These are phyloP conservation scores for Cladosporium sp. DNA, from an alignment of 2,329 filamentous ascomycete genomes.

Conservation along the genomic window DNA sequence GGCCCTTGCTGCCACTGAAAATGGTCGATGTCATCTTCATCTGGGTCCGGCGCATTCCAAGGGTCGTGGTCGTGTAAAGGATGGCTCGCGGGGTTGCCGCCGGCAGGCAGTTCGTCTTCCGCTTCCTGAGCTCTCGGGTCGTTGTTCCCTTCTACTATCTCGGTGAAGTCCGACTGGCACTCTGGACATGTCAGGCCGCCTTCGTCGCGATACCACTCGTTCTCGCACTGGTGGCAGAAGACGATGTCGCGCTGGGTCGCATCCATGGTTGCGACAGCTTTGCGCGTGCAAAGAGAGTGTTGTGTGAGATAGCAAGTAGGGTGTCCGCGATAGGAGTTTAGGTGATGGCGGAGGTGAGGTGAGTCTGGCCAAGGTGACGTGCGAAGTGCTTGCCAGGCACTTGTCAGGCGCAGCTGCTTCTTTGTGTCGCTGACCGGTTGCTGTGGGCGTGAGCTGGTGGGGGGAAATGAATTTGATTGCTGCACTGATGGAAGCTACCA, in stretches of 20 bases:
- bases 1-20: conserved; percentile 36
- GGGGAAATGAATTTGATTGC: neutral
- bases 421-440: conserved; percentile 14
- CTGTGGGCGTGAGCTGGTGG: neutral
- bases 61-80: conserved; percentile 50
- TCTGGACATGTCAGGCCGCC: conserved; percentile 70
- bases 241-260: conserved; percentile 62
- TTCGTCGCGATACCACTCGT: conserved; percentile 79
- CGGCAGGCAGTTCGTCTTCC: conserved; percentile 33
- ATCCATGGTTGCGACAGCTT: conserved; percentile 5
- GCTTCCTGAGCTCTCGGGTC: conserved; percentile 16
- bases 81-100: conserved; percentile 28
- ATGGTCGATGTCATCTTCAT: conserved; percentile 47
- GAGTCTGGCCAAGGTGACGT: neutral
- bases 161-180: conserved; percentile 78
- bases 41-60: conserved; percentile 52
- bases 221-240: conserved; percentile 78
- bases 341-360: neutral
- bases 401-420: conserved; percentile 6
- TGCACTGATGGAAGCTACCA: neutral
- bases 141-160: conserved; percentile 61
- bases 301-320: neutral
- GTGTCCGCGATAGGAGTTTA: neutral
- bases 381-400: conserved; percentile 5
- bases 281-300: neutral